These are phyloP conservation scores for Acorus calamus DNA, from an alignment of 106 monocot species.

Conservation along the genomic window DNA sequence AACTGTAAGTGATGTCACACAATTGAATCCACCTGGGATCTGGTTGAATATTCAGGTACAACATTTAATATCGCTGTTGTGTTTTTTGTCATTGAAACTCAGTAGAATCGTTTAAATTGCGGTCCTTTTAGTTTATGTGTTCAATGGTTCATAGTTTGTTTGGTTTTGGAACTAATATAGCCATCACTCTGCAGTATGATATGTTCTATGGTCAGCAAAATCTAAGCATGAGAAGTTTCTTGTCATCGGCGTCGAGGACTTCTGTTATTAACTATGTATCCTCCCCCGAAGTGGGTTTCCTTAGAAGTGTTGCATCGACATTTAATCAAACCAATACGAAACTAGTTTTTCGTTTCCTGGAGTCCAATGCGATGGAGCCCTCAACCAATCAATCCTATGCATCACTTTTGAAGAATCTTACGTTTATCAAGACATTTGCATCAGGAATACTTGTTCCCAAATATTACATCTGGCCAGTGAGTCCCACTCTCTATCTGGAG, in stretches of 20 bases:
- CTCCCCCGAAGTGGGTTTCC: conserved; percentile 66
- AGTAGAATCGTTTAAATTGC: background rate
- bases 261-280: conserved; percentile 54
- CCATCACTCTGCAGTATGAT: conserved; percentile 50
- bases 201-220: conserved; percentile 69
- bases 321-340: conserved; percentile 44
- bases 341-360: conserved; percentile 64
- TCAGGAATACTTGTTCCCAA: conserved; percentile 79
- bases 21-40: conserved; percentile 27
- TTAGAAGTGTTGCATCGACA: conserved; percentile 23
- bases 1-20: conserved; percentile 32
- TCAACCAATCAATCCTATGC: conserved; percentile 56
- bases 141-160: background rate
- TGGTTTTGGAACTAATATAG: background rate
- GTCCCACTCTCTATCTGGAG: conserved; percentile 34
- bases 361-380: conserved; percentile 29
- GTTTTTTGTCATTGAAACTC: background rate
- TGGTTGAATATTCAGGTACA: conserved; percentile 88
- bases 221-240: conserved; percentile 68
- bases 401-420: conserved; percentile 59
- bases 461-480: conserved; percentile 64
- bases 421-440: conserved; percentile 69
- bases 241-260: conserved; percentile 26
- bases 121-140: background rate
- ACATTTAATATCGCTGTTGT: background rate